Evolutionary conservation across 2,329 filamentous ascomycete genomes (phyloP), one percentile per base, ranked within the genome.

Genomic region (Botrytis pseudocinerea): DNA sequence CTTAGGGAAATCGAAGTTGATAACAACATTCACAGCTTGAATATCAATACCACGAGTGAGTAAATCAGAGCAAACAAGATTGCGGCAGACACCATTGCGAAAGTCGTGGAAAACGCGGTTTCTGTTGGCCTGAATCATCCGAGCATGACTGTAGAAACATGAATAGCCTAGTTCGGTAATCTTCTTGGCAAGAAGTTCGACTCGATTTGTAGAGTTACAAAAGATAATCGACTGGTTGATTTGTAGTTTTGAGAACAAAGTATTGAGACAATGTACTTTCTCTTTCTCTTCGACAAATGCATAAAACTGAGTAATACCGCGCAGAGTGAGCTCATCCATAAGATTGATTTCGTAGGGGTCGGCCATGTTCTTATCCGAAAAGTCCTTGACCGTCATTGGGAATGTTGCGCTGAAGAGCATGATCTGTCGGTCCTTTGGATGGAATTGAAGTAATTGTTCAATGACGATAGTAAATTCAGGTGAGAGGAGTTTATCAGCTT

Each of bases 171-270:
- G 90, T 83, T 99, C 97, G 65, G 97, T 99, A 80, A 99, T 99
- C 84, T 99, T 99, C 88, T 99, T 99, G 69, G 96, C 96, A 40
- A 99, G 89, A 70, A 99, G 88, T 84, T 99, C 96, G 75, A 99
- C 96, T 77, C 96, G 93, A 83, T 98, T 98, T 71, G 96, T 99
- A 59, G 96, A 99, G 84, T 99, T 99, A 85, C 96, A 99, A 86
- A 99, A 99, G 82, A 99, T 99, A 85, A 99, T 99, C 76, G 97
- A 99, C 86, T 99, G 96, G 85, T 99, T 99, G 85, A 99, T 99
- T 84, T 99, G 95, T 25, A 99, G 90, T 84, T 98, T 97, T 78
- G 95, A 98, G 87, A 99, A 99, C 76, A 99, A 91, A 0, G 96
- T 99, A 86, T 99, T 99, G 77, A 99, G 85, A 83, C 96, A 99